These are phyloP conservation scores for Neostapfia colusana DNA, from an alignment of 176 grass and related monocot species.

Conservation along the genomic window DNA sequence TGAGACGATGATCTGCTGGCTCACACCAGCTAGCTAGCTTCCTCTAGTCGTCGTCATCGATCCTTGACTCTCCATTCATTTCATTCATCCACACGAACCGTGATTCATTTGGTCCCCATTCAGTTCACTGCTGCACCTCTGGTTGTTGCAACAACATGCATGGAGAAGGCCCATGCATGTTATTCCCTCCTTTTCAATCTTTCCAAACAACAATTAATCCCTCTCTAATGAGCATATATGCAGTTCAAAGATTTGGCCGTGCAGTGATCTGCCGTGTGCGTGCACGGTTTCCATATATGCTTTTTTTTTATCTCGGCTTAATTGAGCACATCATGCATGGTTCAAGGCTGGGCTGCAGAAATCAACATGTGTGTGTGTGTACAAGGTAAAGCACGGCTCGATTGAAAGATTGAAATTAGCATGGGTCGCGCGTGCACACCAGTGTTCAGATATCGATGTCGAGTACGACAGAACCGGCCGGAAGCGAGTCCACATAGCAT, in stretches of 20 bases:
- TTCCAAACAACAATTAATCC: not conserved
- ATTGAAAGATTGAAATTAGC: no score
- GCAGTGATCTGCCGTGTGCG: not conserved
- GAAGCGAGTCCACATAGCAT: conserved; percentile 1
- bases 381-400: no score
- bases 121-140: conserved; percentile 29
- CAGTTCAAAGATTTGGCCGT: conserved; percentile 1
- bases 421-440: not conserved
- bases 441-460: not conserved
- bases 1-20: no score
- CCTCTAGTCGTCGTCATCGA: not conserved
- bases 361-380: not conserved
- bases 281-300: not conserved
- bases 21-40: not conserved
- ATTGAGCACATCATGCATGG: not conserved
- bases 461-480: conserved; percentile 12
- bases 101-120: conserved; percentile 7
- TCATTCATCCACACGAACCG: not conserved
- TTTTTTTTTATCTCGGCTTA: not conserved
- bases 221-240: not conserved
- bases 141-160: conserved; percentile 48
- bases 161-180: not conserved
- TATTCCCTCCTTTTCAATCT: conserved; percentile 13
- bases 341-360: not conserved
- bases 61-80: not conserved